phyloP scores from a whole-genome alignment of 2,329 filamentous ascomycete species.

The Lachnellula subtilissima region DNA sequence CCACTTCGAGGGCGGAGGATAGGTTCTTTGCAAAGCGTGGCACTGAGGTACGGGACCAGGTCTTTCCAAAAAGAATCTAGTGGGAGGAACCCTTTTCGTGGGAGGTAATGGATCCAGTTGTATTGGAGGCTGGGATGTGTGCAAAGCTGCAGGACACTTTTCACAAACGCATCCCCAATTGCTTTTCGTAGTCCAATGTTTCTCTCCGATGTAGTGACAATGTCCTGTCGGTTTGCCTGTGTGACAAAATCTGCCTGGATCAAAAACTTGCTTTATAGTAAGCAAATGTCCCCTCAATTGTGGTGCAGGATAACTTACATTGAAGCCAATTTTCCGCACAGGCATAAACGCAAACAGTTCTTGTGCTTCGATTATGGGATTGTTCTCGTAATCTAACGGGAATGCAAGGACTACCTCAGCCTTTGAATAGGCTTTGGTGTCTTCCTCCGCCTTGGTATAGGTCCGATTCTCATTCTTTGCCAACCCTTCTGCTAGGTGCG shows the following conservation, averaged over 20 bases:
- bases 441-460: conserved; percentile 9
- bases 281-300: no score
- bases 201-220: conserved; percentile 34
- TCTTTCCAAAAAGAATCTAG: conserved; percentile 5
- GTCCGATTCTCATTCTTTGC: background rate
- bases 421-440: background rate
- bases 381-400: background rate
- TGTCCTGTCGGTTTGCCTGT: conserved; percentile 40
- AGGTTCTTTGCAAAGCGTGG: conserved; percentile 1
- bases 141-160: conserved; percentile 37
- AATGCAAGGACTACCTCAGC: conserved; percentile 22
- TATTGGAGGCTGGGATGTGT: conserved; percentile 35
- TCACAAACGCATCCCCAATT: conserved; percentile 37
- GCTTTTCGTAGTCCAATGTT: conserved; percentile 35
- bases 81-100: conserved; percentile 18
- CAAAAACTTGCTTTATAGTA: conserved; percentile 34
- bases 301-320: conserved; percentile 25
- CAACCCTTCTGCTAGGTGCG: background rate
- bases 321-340: conserved; percentile 7
- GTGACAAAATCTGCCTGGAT: conserved; percentile 49
- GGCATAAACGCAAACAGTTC: conserved; percentile 12
- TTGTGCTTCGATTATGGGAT: conserved; percentile 6
- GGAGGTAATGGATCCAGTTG: conserved; percentile 43
- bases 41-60: background rate
- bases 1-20: background rate